phyloP scores from a whole-genome alignment of 176 grass and related monocot species.

The Oryza meridionalis region DNA sequence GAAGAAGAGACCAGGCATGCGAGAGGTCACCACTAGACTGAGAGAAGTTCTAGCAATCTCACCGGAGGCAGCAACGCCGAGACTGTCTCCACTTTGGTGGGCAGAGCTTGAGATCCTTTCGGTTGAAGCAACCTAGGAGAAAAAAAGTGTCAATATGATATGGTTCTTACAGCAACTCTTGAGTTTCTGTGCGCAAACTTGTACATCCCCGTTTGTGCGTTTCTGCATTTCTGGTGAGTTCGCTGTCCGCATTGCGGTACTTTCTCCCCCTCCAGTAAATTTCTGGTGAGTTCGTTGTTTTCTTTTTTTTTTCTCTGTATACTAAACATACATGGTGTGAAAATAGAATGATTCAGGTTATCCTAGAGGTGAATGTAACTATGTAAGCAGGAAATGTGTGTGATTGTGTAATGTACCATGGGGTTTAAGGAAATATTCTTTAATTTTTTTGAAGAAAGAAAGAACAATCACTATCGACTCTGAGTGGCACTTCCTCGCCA shows the following conservation, averaged over 20 bases:
- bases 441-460: conserved; percentile 26
- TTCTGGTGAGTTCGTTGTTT: conserved; percentile 10
- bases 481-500: background rate
- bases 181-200: conserved; percentile 49
- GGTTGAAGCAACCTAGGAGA: conserved; percentile 81
- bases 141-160: conserved; percentile 36
- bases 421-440: conserved; percentile 48
- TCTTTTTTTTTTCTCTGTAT: conserved; percentile 46
- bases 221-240: conserved; percentile 40
- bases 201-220: conserved; percentile 51
- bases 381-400: conserved; percentile 47
- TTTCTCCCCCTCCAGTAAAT: conserved; percentile 20
- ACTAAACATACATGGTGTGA: conserved; percentile 40
- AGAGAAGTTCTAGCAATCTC: conserved; percentile 63
- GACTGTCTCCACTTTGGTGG: conserved; percentile 97
- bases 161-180: conserved; percentile 43
- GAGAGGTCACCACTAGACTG: conserved; percentile 64
- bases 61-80: conserved; percentile 82
- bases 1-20: conserved; percentile 83
- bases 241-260: conserved; percentile 25
- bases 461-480: background rate
- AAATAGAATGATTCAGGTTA: conserved; percentile 49
- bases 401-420: conserved; percentile 37
- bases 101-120: conserved; percentile 99
- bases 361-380: conserved; percentile 33